Conservation (phyloP, 1,284 basidiomycete genomes). For the Ceratobasidium sp. region DNA sequence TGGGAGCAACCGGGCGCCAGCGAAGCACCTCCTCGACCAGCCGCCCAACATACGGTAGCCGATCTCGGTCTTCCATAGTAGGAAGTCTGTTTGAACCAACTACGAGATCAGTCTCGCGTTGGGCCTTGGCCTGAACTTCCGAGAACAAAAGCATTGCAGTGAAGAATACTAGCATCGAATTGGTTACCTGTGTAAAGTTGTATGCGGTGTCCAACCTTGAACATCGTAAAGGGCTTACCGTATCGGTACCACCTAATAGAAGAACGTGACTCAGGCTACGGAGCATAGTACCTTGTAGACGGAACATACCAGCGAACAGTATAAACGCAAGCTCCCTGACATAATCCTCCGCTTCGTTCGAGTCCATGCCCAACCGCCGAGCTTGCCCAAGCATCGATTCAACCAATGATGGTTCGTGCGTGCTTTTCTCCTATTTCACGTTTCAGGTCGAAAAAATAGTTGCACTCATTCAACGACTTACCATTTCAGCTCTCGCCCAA, state of each 20-base stretch:
- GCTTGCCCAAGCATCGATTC: not conserved
- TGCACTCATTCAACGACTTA: not conserved
- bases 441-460: not conserved
- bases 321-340: constrained; percentile 13
- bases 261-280: not conserved
- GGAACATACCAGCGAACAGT: constrained; percentile 4
- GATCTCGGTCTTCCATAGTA: constrained; percentile 54
- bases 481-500: constrained; percentile 28
- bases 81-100: constrained; percentile 58
- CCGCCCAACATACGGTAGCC: constrained; percentile 57
- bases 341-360: not conserved
- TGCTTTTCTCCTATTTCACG: not conserved
- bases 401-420: constrained; percentile 23
- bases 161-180: no score
- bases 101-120: constrained; percentile 58
- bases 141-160: no score
- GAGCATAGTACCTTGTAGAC: no score
- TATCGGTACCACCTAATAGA: constrained; percentile 13
- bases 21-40: constrained; percentile 33
- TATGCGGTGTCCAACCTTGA: no score
- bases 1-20: constrained; percentile 13
- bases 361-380: not conserved
- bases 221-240: not conserved
- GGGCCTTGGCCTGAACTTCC: constrained; percentile 56
- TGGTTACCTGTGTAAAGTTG: no score